Percentiles rank a stretch among this genome's conserved stretches.
Conservation (phyloP, 352 stramenopile species). For the Globisporangium radiosum region DNA sequence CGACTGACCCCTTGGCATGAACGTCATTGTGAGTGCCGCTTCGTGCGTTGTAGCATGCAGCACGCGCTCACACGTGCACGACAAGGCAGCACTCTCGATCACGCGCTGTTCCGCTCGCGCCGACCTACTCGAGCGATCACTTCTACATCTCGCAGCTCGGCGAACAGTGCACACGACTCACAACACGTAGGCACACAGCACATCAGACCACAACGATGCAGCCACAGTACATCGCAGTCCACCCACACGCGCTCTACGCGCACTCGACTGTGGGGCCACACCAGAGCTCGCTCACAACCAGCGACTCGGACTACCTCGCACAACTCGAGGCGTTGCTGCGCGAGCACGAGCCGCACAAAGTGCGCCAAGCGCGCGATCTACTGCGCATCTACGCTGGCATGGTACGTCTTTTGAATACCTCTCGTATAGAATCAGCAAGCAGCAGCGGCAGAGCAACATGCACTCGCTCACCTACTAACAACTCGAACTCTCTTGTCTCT, state of each 20-base stretch:
- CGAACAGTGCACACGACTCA: neutral
- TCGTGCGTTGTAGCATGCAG: too few species aligned
- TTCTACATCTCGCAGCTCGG: too few species aligned
- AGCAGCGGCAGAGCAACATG: too few species aligned
- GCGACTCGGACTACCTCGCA: constrained; percentile 7
- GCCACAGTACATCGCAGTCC: neutral
- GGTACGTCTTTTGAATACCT: constrained; percentile 12
- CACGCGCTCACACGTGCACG: too few species aligned
- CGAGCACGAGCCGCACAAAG: constrained; percentile 36
- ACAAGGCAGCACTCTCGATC: too few species aligned
- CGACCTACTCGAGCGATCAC: too few species aligned
- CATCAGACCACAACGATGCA: neutral
- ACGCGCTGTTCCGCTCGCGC: too few species aligned
- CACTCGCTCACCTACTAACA: too few species aligned
- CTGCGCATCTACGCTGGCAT: constrained; percentile 46
- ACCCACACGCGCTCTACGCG: neutral
- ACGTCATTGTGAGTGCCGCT: too few species aligned
- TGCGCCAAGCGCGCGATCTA: constrained; percentile 27
- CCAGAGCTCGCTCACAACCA: neutral
- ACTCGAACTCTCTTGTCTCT: too few species aligned
- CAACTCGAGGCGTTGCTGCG: constrained; percentile 41
- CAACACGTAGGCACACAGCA: neutral
- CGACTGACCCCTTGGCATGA: too few species aligned
- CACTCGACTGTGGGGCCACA: neutral
- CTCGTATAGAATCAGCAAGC: too few species aligned